These are phyloP conservation scores for Phialophora expanda DNA, from an alignment of 2,329 filamentous ascomycete species.

Conservation along the genomic window DNA sequence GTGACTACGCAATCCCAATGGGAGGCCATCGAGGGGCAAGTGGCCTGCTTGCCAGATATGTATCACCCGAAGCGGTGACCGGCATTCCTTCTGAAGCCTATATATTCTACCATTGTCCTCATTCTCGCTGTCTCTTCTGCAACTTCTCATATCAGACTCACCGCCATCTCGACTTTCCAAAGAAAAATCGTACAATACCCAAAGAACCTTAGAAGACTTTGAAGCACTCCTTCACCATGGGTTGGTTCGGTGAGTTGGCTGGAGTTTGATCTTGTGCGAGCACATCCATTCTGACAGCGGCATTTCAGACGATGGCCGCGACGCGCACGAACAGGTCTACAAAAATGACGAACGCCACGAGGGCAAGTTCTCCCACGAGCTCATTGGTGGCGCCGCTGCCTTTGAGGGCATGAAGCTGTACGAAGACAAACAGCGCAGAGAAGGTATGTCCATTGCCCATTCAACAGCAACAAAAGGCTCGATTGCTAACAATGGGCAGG, in stretches of 20 bases:
- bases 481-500: constrained; percentile 51
- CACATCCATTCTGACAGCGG: constrained; percentile 19
- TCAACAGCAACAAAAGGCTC: neutral
- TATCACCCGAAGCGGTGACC: constrained; percentile 6
- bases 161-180: neutral
- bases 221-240: constrained; percentile 41
- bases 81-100: constrained; percentile 15
- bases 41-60: neutral
- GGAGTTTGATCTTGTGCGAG: neutral
- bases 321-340: constrained; percentile 62
- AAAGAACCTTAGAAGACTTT: neutral
- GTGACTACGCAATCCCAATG: constrained; percentile 14
- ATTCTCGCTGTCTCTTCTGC: neutral
- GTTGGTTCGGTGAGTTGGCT: constrained; percentile 37
- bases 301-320: constrained; percentile 55
- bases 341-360: constrained; percentile 58
- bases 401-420: constrained; percentile 82
- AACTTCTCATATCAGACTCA: constrained; percentile 10
- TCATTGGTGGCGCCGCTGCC: constrained; percentile 74
- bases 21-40: constrained; percentile 1
- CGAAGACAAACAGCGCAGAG: constrained; percentile 73
- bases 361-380: constrained; percentile 71
- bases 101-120: constrained; percentile 19
- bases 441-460: constrained; percentile 58
- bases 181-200: neutral